Evolutionary conservation across 768 basidiomycete species (phyloP).

Genomic region (Serendipita sp.): DNA sequence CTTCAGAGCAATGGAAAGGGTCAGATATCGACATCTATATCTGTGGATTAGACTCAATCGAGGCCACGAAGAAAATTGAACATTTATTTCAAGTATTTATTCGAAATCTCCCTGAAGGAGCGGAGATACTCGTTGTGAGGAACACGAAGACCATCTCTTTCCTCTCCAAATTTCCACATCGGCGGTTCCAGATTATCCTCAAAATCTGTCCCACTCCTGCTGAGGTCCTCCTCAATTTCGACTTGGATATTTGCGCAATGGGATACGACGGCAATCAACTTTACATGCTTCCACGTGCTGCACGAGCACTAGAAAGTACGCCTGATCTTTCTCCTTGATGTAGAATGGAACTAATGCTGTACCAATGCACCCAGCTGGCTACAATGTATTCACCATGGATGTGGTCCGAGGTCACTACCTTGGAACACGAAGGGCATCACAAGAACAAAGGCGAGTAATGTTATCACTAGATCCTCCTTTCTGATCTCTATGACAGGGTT

Average conservation of each 20-base stretch:
- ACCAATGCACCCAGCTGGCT: constrained; percentile 11
- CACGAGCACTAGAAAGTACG: constrained; percentile 11
- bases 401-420: constrained; percentile 11
- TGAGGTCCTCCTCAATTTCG: constrained; percentile 13
- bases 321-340: not conserved
- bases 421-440: constrained; percentile 10
- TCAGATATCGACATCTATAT: constrained; percentile 13
- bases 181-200: constrained; percentile 11
- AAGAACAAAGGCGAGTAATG: constrained; percentile 9
- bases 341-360: not conserved
- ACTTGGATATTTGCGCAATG: constrained; percentile 11
- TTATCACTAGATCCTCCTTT: not conserved
- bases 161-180: constrained; percentile 3
- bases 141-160: constrained; percentile 12
- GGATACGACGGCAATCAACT: constrained; percentile 10
- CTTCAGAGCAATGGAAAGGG: constrained; percentile 4
- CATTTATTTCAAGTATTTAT: constrained; percentile 9
- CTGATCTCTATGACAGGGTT: constrained; percentile 5
- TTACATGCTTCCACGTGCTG: constrained; percentile 13
- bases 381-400: constrained; percentile 12
- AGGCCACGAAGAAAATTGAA: constrained; percentile 7
- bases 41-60: constrained; percentile 7
- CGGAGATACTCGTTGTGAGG: constrained; percentile 9
- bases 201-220: constrained; percentile 6
- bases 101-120: constrained; percentile 7